Percentiles rank a stretch among this genome's conserved stretches.
Evolutionary conservation across 1,139 yeast genomes (phyloP).

Genomic region (Yamadazyma kanchanaburiensis): DNA sequence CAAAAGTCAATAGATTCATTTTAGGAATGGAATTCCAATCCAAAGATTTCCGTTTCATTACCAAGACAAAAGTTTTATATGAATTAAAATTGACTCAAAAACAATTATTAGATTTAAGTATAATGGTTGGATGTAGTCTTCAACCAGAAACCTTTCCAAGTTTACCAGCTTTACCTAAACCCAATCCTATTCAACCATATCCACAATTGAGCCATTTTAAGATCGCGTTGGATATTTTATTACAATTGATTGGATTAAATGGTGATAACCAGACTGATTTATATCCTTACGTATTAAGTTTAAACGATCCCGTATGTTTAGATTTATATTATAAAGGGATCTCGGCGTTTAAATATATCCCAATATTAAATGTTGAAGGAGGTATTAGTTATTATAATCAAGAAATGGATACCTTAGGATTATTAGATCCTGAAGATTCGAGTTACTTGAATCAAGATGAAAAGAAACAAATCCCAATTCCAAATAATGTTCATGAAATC

Average conservation of each 20-base stretch:
- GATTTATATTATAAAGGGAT: constrained; percentile 40
- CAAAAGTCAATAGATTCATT: constrained; percentile 66
- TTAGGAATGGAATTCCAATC: constrained; percentile 66
- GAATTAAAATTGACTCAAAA: constrained; percentile 60
- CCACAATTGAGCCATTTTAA: constrained; percentile 44
- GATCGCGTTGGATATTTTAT: constrained; percentile 41
- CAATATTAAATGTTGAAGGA: constrained; percentile 70
- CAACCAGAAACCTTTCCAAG: constrained; percentile 64
- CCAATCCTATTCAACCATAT: constrained; percentile 40
- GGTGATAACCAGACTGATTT: constrained; percentile 27
- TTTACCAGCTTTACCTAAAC: constrained; percentile 51
- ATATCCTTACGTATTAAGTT: constrained; percentile 32
- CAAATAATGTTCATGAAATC: constrained; percentile 78
- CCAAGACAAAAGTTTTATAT: constrained; percentile 52
- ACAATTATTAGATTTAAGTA: constrained; percentile 71
- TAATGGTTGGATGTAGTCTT: constrained; percentile 74
- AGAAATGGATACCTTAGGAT: constrained; percentile 38
- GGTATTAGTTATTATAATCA: constrained; percentile 54
- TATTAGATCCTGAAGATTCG: constrained; percentile 9
- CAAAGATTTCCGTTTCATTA: constrained; percentile 64
- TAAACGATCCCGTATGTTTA: constrained; percentile 36
- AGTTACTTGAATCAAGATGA: constrained; percentile 3
- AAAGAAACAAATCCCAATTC: constrained; percentile 38
- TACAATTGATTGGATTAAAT: constrained; percentile 31
- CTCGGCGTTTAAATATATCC: constrained; percentile 48